phyloP scores from a whole-genome alignment of 331 rosid genomes.

The Acacia concinna region DNA sequence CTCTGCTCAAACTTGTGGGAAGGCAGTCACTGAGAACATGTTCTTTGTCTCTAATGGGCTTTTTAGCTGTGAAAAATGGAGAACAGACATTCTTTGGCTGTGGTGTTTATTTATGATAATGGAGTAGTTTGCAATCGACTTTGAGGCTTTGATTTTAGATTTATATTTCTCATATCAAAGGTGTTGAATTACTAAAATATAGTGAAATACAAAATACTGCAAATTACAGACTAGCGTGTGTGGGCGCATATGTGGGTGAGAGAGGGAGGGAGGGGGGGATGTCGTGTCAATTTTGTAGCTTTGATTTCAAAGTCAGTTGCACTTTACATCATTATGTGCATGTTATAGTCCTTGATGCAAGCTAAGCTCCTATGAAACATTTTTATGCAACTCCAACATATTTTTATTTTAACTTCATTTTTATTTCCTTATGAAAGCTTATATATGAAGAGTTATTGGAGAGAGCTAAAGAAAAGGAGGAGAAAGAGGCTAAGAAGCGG shows the following conservation, averaged over 20 bases:
- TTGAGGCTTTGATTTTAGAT: conserved; percentile 2
- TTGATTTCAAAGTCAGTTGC: conserved; percentile 3
- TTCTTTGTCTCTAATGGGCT: conserved; percentile 3
- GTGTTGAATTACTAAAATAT: conserved; percentile 13
- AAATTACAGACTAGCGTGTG: background rate
- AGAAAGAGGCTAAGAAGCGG: conserved; percentile 97
- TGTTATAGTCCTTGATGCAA: conserved; percentile 1
- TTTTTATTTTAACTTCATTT: conserved; percentile 26
- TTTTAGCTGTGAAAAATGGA: background rate
- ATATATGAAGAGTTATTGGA: conserved; percentile 80
- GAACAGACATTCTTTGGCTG: background rate
- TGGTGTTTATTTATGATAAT: background rate
- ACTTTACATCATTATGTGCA: conserved; percentile 9
- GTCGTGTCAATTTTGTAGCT: background rate
- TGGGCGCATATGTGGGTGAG: background rate
- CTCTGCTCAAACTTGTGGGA: conserved; percentile 7
- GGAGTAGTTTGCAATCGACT: background rate
- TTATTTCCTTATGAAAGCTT: conserved; percentile 52
- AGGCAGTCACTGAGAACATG: conserved; percentile 9
- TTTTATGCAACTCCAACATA: conserved; percentile 15
- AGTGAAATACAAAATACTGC: background rate
- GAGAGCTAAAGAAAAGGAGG: conserved; percentile 92
- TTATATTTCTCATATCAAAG: conserved; percentile 21
- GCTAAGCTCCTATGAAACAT: background rate
- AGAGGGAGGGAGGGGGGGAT: background rate